Conservation (phyloP, 768 basidiomycete genomes). For the Strobilomyces echinocephalus region DNA sequence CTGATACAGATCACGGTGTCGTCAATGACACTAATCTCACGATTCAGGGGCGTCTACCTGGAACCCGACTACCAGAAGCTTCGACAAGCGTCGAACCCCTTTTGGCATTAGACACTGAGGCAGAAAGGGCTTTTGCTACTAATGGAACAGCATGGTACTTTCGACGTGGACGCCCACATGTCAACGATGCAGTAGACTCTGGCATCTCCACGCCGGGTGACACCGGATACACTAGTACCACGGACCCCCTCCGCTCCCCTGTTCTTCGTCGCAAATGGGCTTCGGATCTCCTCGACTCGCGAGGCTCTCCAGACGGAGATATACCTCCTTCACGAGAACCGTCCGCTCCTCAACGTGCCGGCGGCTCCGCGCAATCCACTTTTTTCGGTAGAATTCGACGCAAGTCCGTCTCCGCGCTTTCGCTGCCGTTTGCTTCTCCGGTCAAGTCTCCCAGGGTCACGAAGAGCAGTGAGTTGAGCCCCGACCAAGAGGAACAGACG, state of each 20-base stretch:
- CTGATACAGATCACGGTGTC: slow-evolving; percentile 21
- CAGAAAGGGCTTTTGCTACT: slow-evolving; percentile 59
- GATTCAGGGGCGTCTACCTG: slow-evolving; percentile 19
- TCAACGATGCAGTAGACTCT: slow-evolving; percentile 25
- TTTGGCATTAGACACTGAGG: slow-evolving; percentile 74
- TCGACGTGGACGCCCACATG: slow-evolving; percentile 40
- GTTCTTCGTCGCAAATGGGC: slow-evolving; percentile 47
- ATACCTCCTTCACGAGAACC: slow-evolving; percentile 9
- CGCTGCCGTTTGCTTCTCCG: slow-evolving; percentile 33
- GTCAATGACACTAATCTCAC: slow-evolving; percentile 21
- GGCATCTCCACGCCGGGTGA: slow-evolving; percentile 33
- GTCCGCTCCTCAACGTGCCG: slow-evolving; percentile 5
- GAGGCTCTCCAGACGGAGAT: slow-evolving; percentile 18
- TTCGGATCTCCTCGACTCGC: slow-evolving; percentile 37
- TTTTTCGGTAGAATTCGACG: slow-evolving; percentile 42
- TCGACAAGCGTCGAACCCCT: slow-evolving; percentile 47
- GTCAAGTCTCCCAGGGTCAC: slow-evolving; percentile 20
- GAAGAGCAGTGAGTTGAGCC: slow-evolving; percentile 24
- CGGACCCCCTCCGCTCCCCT: slow-evolving; percentile 39
- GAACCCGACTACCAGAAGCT: slow-evolving; percentile 7
- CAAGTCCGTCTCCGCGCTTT: slow-evolving; percentile 42
- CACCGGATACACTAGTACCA: slow-evolving; percentile 20
- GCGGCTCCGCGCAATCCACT: slow-evolving; percentile 21
- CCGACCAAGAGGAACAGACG: slow-evolving; percentile 31
- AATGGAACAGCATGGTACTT: slow-evolving; percentile 54